These are phyloP conservation scores for Avena atlantica DNA, from an alignment of 176 grass and related monocot species.

Conservation along the genomic window DNA sequence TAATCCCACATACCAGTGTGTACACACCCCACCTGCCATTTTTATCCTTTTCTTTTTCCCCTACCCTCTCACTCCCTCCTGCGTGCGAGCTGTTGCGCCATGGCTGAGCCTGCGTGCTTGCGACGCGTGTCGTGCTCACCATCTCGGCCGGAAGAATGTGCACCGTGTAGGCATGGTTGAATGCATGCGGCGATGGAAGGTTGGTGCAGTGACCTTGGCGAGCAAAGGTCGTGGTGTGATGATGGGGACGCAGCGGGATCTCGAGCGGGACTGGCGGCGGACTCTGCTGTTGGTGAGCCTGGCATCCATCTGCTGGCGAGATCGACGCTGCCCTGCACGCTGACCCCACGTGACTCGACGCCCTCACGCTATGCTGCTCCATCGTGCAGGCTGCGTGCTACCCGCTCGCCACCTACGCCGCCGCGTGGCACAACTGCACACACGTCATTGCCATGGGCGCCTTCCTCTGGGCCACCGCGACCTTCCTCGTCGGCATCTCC, in stretches of 20 bases:
- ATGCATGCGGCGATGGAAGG: background rate
- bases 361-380: slow-evolving; percentile 79
- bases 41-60: too few relatives aligned
- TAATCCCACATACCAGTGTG: too few relatives aligned
- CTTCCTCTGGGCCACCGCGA: slow-evolving; percentile 86
- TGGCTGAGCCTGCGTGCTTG: too few relatives aligned
- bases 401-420: slow-evolving; percentile 74
- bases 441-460: slow-evolving; percentile 74
- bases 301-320: slow-evolving; percentile 85
- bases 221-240: background rate
- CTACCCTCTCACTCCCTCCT: too few relatives aligned
- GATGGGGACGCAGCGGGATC: slow-evolving; percentile 43
- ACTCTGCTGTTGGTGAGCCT: slow-evolving; percentile 80
- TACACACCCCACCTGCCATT: too few relatives aligned
- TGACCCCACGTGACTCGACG: slow-evolving; percentile 65
- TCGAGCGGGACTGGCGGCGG: slow-evolving; percentile 43
- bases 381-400: slow-evolving; percentile 85
- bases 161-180: too few relatives aligned
- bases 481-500: slow-evolving; percentile 87
- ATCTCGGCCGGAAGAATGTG: too few relatives aligned
- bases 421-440: slow-evolving; percentile 65
- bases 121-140: too few relatives aligned
- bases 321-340: slow-evolving; percentile 70
- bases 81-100: too few relatives aligned
- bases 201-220: background rate